A percentile compares a stretch with the other conserved stretches of the same genome.
Evolutionary conservation across 78 protist genomes (phyloP).

Genomic region (Tieghemostelium lacteum): DNA sequence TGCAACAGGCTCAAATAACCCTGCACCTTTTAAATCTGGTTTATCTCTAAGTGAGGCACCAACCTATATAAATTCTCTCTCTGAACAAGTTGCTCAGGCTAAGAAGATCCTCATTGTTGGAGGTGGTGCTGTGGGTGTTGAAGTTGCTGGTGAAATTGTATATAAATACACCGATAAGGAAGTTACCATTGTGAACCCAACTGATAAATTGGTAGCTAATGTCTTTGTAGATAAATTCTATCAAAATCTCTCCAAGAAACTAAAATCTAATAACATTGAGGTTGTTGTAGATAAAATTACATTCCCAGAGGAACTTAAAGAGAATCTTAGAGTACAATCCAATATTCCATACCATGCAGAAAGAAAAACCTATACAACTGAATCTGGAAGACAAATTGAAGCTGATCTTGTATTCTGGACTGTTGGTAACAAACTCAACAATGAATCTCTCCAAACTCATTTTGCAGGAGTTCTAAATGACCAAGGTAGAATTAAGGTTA

Average conservation of each 20-base stretch:
- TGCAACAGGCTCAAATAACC: constrained; percentile 59
- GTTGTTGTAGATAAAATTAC: constrained; percentile 1
- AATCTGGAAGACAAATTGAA: neutral
- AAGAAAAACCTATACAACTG: constrained; percentile 22
- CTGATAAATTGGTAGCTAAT: neutral
- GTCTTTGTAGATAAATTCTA: constrained; percentile 24
- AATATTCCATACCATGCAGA: neutral
- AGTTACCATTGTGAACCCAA: constrained; percentile 1
- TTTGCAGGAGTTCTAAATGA: neutral
- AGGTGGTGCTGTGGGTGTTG: constrained; percentile 61
- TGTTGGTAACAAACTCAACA: constrained; percentile 14
- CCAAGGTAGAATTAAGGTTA: constrained; percentile 10
- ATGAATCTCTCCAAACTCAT: neutral
- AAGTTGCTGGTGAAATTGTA: constrained; percentile 37
- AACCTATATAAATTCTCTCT: neutral
- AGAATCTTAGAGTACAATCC: neutral
- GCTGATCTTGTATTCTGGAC: constrained; percentile 12
- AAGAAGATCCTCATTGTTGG: constrained; percentile 29
- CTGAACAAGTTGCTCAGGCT: neutral
- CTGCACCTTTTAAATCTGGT: constrained; percentile 52
- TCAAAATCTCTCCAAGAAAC: constrained; percentile 5
- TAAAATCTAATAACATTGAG: constrained; percentile 6
- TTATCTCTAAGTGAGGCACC: neutral
- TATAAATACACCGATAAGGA: neutral
- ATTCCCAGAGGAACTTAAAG: neutral